A percentile compares a stretch with the other conserved stretches of the same genome.
Conservation (phyloP, 805 yeast species). For the Candida ficus region DNA sequence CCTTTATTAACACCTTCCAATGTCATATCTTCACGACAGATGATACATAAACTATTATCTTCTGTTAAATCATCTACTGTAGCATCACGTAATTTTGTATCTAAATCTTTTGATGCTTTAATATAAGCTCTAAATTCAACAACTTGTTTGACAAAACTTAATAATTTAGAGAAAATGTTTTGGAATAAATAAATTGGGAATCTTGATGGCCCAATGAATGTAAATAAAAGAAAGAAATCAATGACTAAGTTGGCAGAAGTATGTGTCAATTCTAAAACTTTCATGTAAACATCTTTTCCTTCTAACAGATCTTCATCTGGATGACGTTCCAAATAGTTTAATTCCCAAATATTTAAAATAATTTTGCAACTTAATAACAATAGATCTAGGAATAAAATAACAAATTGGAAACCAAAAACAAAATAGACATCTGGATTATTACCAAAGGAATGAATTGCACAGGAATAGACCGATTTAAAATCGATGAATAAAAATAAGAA, state of each 20-base stretch:
- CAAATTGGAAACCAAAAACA: slow-evolving; percentile 73
- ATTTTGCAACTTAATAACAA: slow-evolving; percentile 42
- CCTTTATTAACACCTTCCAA: slow-evolving; percentile 31
- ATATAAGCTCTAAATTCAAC: slow-evolving; percentile 34
- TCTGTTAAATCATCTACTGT: slow-evolving; percentile 50
- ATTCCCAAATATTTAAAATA: slow-evolving; percentile 51
- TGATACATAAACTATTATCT: slow-evolving; percentile 67
- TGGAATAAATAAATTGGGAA: slow-evolving; percentile 45
- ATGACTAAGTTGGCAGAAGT: slow-evolving; percentile 42
- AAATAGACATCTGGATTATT: slow-evolving; percentile 50
- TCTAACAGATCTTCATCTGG: slow-evolving; percentile 73
- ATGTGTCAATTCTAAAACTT: slow-evolving; percentile 49
- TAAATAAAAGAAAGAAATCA: slow-evolving; percentile 41
- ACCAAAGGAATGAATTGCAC: slow-evolving; percentile 40
- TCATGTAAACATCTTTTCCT: slow-evolving; percentile 52
- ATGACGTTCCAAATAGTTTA: slow-evolving; percentile 37
- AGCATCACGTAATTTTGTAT: slow-evolving; percentile 59
- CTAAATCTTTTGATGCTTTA: slow-evolving; percentile 54
- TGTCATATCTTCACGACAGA: slow-evolving; percentile 88
- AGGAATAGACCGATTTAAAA: slow-evolving; percentile 43
- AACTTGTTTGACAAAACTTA: slow-evolving; percentile 30
- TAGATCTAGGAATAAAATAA: slow-evolving; percentile 53
- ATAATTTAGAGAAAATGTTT: slow-evolving; percentile 37
- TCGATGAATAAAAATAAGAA: slow-evolving; percentile 44
- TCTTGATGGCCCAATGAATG: slow-evolving; percentile 40